Conservation (phyloP, 1,284 basidiomycete species). For the Rhodotorula sp. region DNA sequence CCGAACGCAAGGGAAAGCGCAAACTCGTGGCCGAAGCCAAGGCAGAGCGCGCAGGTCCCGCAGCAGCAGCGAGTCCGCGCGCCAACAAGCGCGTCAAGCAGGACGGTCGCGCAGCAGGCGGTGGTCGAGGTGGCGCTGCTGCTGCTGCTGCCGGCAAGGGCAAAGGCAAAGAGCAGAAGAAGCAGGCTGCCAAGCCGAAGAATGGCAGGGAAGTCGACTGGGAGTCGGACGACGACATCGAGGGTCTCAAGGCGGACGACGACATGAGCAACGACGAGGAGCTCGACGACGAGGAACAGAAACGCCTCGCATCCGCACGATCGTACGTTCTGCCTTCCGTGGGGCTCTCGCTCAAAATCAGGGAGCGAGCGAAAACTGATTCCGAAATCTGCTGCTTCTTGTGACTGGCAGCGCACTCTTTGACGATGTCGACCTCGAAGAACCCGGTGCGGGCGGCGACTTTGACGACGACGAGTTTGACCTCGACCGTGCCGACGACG, state of each 20-base stretch:
- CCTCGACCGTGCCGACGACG: conserved; percentile 42
- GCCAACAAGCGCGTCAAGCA: not conserved
- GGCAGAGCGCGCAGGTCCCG: conserved; percentile 6
- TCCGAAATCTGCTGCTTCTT: not conserved
- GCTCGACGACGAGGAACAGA: conserved; percentile 25
- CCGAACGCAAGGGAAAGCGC: conserved; percentile 36
- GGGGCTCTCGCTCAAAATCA: not conserved
- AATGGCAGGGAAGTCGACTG: conserved; percentile 21
- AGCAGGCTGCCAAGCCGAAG: conserved; percentile 3
- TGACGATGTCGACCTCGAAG: conserved; percentile 44
- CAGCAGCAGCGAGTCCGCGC: not conserved
- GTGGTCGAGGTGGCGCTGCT: no score
- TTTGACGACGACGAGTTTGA: conserved; percentile 48
- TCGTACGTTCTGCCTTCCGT: conserved; percentile 28
- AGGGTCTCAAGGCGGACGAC: conserved; percentile 29
- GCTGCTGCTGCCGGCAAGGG: not conserved
- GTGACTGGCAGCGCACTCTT: conserved; percentile 40
- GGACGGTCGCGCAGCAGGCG: not conserved
- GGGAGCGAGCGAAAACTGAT: not conserved
- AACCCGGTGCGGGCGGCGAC: conserved; percentile 47
- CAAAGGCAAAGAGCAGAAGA: not conserved
- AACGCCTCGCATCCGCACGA: conserved; percentile 37
- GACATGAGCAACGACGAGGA: conserved; percentile 25
- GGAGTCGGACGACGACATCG: conserved; percentile 36
- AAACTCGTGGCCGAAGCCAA: conserved; percentile 35